Percentiles rank a stretch among this genome's conserved stretches.
Conservation (phyloP, 2,329 filamentous ascomycete species). For the Hymenoscyphus fraxineus region DNA sequence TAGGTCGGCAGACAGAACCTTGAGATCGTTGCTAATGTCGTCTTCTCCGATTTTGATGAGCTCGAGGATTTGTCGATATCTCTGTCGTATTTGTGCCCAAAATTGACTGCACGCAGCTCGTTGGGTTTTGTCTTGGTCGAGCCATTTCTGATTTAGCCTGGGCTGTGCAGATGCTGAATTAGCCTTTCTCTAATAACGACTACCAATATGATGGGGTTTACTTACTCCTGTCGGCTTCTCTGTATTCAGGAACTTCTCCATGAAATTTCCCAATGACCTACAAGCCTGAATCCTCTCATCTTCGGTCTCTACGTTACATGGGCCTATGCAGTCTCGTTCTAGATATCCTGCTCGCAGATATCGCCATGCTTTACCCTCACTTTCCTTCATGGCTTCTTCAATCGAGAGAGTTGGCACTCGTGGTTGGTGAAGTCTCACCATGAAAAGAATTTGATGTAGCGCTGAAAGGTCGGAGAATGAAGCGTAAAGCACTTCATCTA, state of each 20-base stretch:
- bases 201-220: neutral
- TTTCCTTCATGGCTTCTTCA: neutral
- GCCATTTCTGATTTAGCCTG: constrained; percentile 1
- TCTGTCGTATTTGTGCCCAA: neutral
- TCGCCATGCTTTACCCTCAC: neutral
- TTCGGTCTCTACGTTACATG: neutral
- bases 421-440: neutral
- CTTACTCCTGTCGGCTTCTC: constrained; percentile 7
- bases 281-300: neutral
- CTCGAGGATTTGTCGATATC: neutral
- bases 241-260: constrained; percentile 2
- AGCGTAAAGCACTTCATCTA: neutral
- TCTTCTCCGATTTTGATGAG: constrained; percentile 1
- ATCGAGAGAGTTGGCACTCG: neutral
- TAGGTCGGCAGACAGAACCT: neutral
- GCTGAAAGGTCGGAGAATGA: neutral
- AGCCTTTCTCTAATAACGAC: neutral
- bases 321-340: neutral
- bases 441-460: neutral
- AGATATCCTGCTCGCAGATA: neutral
- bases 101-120: constrained; percentile 4
- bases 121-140: constrained; percentile 9
- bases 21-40: neutral
- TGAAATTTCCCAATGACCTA: neutral
- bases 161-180: neutral